Conservation (phyloP, 768 basidiomycete genomes). For the Hebeloma cylindrosporum region DNA sequence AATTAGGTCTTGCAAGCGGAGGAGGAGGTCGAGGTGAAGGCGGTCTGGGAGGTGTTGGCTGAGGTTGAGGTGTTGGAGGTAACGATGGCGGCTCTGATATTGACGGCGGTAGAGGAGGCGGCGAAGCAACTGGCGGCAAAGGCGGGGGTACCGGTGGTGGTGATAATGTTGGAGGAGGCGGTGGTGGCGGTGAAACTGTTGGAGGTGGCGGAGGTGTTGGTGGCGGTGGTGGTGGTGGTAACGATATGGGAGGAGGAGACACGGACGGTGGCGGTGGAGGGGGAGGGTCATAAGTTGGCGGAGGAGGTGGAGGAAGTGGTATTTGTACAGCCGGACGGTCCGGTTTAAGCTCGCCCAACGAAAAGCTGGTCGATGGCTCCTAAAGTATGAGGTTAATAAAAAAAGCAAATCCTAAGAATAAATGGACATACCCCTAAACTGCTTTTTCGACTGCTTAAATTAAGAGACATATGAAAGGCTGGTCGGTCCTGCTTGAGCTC, state of each 20-base stretch:
- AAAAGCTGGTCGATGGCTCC: constrained; percentile 21
- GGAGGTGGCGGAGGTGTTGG: constrained; percentile 33
- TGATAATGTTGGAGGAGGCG: constrained; percentile 39
- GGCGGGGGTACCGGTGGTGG: constrained; percentile 29
- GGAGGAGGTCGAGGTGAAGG: constrained; percentile 26
- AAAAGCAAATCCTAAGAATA: too few species aligned
- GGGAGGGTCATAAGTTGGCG: constrained; percentile 27
- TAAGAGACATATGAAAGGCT: constrained; percentile 28
- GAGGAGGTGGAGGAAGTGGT: constrained; percentile 28
- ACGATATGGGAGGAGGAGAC: constrained; percentile 33
- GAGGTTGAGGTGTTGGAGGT: constrained; percentile 19
- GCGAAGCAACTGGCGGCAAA: constrained; percentile 30
- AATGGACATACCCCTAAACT: too few species aligned
- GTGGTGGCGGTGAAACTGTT: too few species aligned
- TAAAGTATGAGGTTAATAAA: too few species aligned
- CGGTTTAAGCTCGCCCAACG: constrained; percentile 17
- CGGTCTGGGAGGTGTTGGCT: constrained; percentile 23
- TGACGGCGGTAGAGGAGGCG: constrained; percentile 22
- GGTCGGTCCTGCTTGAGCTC: constrained; percentile 28
- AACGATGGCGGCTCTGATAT: constrained; percentile 11
- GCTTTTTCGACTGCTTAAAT: too few species aligned
- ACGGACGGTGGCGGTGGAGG: constrained; percentile 30
- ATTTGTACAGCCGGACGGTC: constrained; percentile 3
- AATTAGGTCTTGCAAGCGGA: constrained; percentile 30
- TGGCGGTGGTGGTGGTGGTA: constrained; percentile 27